Evolutionary conservation across 495 filamentous ascomycete species (phyloP).

Genomic region (Penicillium goetzii): DNA sequence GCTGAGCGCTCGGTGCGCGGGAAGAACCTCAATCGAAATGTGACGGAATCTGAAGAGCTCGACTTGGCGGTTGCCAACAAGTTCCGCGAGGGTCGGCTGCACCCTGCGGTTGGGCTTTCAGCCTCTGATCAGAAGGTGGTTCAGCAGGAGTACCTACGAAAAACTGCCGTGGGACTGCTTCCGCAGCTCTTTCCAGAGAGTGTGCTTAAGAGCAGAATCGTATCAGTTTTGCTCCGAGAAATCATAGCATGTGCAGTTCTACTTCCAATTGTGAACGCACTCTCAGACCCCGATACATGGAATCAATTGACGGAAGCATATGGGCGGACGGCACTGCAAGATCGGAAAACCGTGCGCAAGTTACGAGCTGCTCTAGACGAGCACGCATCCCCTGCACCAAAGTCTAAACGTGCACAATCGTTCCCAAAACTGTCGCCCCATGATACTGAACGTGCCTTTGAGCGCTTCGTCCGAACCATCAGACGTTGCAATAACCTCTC

Average conservation of each 20-base stretch:
- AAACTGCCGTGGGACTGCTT: constrained; percentile 68
- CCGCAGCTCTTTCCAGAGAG: constrained; percentile 73
- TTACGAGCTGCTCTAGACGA: constrained; percentile 92
- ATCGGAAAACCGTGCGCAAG: constrained; percentile 93
- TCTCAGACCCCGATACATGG: constrained; percentile 91
- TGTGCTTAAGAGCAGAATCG: constrained; percentile 76
- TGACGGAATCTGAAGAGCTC: constrained; percentile 96
- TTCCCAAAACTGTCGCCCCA: constrained; percentile 68
- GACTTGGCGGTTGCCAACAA: constrained; percentile 92
- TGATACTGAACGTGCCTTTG: constrained; percentile 90
- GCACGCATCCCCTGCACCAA: constrained; percentile 85
- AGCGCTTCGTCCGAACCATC: constrained; percentile 90
- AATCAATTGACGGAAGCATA: constrained; percentile 93
- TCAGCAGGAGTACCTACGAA: constrained; percentile 86
- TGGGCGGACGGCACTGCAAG: constrained; percentile 85
- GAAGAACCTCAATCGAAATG: constrained; percentile 78
- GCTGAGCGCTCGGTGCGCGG: constrained; percentile 88
- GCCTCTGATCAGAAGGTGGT: constrained; percentile 79
- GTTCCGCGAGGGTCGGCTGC: constrained; percentile 86
- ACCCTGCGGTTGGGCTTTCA: constrained; percentile 82
- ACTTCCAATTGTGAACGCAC: constrained; percentile 40
- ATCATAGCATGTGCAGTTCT: constrained; percentile 64
- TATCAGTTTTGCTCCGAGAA: constrained; percentile 80
- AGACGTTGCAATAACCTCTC: constrained; percentile 89
- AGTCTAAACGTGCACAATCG: constrained; percentile 59